These are phyloP conservation scores for Neurospora sp. DNA, from an alignment of 495 filamentous ascomycete genomes.

Conservation along the genomic window DNA sequence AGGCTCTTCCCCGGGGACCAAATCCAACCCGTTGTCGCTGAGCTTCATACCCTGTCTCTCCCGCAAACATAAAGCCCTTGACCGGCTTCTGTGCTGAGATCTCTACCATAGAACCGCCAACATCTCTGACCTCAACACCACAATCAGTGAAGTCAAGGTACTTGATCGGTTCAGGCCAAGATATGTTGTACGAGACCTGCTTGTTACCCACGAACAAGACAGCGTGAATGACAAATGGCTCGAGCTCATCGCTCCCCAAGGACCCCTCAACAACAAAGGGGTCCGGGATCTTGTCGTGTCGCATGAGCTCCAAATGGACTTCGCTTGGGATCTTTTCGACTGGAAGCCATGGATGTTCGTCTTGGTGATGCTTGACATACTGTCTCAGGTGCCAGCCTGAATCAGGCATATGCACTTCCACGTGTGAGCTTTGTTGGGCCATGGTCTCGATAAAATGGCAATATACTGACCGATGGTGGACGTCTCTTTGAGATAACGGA, in stretches of 20 bases:
- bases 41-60: slow-evolving; percentile 29
- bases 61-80: slow-evolving; percentile 39
- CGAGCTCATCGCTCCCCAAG: slow-evolving; percentile 23
- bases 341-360: slow-evolving; percentile 12
- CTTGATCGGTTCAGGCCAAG: slow-evolving; percentile 80
- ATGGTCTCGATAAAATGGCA: not conserved
- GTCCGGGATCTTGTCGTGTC: slow-evolving; percentile 37
- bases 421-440: not conserved
- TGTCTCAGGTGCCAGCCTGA: slow-evolving; percentile 13
- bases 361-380: not conserved
- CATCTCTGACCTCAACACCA: slow-evolving; percentile 14
- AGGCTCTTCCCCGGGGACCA: slow-evolving; percentile 31
- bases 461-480: not conserved
- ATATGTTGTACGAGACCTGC: slow-evolving; percentile 49
- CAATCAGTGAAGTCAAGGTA: slow-evolving; percentile 52
- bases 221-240: slow-evolving; percentile 41
- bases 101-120: slow-evolving; percentile 4
- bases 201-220: slow-evolving; percentile 33
- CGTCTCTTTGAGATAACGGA: not conserved
- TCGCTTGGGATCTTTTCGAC: slow-evolving; percentile 13
- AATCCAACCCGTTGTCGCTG: slow-evolving; percentile 39
- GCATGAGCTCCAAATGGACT: slow-evolving; percentile 17
- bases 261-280: slow-evolving; percentile 46
- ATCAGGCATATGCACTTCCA: not conserved
- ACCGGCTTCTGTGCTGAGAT: slow-evolving; percentile 31